Base-by-base conservation (phyloP, 2,329 filamentous ascomycete species). In the Whalleya microplaca region DNA sequence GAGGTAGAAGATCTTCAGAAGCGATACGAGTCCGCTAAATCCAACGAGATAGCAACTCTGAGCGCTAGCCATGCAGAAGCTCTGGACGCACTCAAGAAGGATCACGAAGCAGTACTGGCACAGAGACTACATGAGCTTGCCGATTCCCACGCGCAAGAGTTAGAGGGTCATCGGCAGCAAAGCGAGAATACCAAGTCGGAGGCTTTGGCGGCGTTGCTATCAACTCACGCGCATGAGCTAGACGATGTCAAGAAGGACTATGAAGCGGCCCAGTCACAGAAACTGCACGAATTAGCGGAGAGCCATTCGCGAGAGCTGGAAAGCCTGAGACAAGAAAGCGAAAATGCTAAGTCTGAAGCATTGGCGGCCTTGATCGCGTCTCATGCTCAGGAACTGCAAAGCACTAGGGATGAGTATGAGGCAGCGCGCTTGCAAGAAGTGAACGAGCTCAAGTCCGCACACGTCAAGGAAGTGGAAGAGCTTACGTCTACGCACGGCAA, bases 241-340 rank as follows among this genome's bases (percentile, higher is more conserved):
- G 60, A 64, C n/a, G 37, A 48, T n/a, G 41, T 70, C 20, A 69
- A 61, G 49, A 32, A 8, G 10, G 60, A 66, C 5, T 64, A 70
- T 27, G 64, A 66, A 41, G 46, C 54, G 19, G 46, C 58, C 1
- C 41, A 62, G 3, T 49, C 64, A 8, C 58, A 49, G 42, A 65
- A 59, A 37, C 27, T 69, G 9, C 61, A 67, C 43, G 65, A 65
- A 27, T 29, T 66, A 18, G 46, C 42, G 5, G 55, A 66, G 14
- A 51, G 49, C 16, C 61, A 69, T 53, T 41, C 53, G 0, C 57
- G 42, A 12, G 65, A 65, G 10, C 40, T 69, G 1, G 62, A 66
- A 18, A 44, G 50, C 10, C 45, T 66, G 16, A 62, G 62, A 1
- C 61, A 66, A 29, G 50, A 63, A 18, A 57, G 50, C 21, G 58